A percentile compares a stretch with the other conserved stretches of the same genome.
Evolutionary conservation across 2,329 filamentous ascomycete species (phyloP).

Genomic region (Colletotrichum coccodes): DNA sequence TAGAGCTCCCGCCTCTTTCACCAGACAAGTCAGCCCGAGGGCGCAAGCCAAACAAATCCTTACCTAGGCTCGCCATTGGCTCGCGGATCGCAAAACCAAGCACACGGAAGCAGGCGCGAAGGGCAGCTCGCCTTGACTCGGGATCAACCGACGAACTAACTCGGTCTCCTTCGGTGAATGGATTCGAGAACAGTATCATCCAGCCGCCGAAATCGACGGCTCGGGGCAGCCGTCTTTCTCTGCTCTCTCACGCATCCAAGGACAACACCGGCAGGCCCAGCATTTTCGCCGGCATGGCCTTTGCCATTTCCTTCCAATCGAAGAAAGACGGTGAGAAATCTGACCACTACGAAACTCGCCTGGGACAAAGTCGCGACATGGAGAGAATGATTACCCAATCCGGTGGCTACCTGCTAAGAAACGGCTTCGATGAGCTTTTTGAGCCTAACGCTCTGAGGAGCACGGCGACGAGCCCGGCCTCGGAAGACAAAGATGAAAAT

Average conservation of each 20-base stretch:
- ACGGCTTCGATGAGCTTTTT: constrained; percentile 87
- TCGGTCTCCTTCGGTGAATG: constrained; percentile 47
- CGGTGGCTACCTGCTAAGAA: constrained; percentile 77
- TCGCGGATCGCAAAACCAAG: constrained; percentile 29
- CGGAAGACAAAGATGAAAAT: constrained; percentile 40
- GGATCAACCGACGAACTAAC: constrained; percentile 61
- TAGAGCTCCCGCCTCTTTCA: constrained; percentile 24
- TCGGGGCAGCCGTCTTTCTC: constrained; percentile 25
- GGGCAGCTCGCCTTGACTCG: constrained; percentile 45
- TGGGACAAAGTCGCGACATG: constrained; percentile 56
- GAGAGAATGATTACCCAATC: constrained; percentile 73
- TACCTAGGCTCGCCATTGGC: background rate
- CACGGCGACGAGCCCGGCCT: constrained; percentile 41
- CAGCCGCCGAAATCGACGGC: constrained; percentile 38
- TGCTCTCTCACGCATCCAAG: constrained; percentile 19
- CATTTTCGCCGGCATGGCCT: constrained; percentile 84
- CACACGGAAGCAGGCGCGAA: constrained; percentile 30
- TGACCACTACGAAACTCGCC: constrained; percentile 55
- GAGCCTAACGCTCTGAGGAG: constrained; percentile 53
- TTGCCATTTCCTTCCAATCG: constrained; percentile 80
- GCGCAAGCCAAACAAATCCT: constrained; percentile 2
- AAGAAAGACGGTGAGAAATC: constrained; percentile 60
- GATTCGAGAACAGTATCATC: constrained; percentile 50
- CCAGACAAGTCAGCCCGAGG: constrained; percentile 13
- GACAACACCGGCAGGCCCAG: constrained; percentile 16